Evolutionary conservation across 2,329 filamentous ascomycete genomes (phyloP).

Genomic region (Bertia moriformis): DNA sequence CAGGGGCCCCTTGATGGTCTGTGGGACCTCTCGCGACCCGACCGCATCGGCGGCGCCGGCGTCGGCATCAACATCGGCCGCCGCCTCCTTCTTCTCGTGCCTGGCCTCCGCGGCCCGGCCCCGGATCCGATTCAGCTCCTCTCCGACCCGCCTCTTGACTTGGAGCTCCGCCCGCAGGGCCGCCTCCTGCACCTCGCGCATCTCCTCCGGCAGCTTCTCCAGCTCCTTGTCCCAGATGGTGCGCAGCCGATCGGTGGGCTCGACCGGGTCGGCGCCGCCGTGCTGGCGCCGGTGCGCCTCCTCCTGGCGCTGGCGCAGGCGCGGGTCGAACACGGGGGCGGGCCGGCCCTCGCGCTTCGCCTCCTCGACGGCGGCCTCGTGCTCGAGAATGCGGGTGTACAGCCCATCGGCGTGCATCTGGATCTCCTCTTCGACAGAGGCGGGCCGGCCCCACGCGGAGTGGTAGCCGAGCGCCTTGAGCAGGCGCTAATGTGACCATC

Average conservation of each 20-base stretch:
- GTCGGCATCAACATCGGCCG: no score
- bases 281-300: slow-evolving; percentile 4
- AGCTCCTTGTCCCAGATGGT: slow-evolving; percentile 36
- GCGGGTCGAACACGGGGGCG: slow-evolving; percentile 41
- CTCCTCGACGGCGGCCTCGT: slow-evolving; percentile 61
- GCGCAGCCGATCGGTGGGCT: slow-evolving; percentile 30
- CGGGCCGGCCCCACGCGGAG: slow-evolving; percentile 45
- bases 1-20: no score
- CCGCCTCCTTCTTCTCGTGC: slow-evolving; percentile 34
- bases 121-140: slow-evolving; percentile 36
- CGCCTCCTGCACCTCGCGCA: slow-evolving; percentile 47
- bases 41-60: no score
- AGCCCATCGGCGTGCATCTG: slow-evolving; percentile 91
- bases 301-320: slow-evolving; percentile 19
- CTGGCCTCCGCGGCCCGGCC: slow-evolving; percentile 37
- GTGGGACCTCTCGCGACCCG: no score
- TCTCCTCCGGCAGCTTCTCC: slow-evolving; percentile 38
- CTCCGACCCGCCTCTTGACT: slow-evolving; percentile 43
- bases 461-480: slow-evolving; percentile 83
- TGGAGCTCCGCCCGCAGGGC: slow-evolving; percentile 48
- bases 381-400: slow-evolving; percentile 73
- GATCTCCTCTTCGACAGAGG: slow-evolving; percentile 67
- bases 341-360: slow-evolving; percentile 48
- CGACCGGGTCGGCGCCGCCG: slow-evolving; percentile 8
- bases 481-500: no score